Percentiles rank a stretch among this genome's conserved stretches.
These are phyloP conservation scores for Apiosordaria backusii DNA, from an alignment of 495 filamentous ascomycete genomes.

Conservation along the genomic window DNA sequence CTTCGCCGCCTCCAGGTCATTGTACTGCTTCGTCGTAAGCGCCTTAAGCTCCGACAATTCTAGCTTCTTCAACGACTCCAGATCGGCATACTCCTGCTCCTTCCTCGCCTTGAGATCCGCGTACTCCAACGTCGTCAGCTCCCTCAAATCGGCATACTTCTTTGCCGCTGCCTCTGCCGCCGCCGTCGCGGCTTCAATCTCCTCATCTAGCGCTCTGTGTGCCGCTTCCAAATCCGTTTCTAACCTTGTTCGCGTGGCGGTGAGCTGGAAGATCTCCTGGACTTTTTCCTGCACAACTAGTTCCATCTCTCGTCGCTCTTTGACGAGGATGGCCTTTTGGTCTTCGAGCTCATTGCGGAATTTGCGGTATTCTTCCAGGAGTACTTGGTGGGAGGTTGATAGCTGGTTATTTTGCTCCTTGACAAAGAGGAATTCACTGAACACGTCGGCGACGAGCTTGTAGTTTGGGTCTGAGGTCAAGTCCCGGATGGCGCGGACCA, in stretches of 20 bases:
- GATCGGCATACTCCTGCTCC: slow-evolving; percentile 18
- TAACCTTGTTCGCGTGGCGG: slow-evolving; percentile 22
- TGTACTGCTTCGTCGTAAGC: slow-evolving; percentile 13
- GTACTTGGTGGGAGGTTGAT: slow-evolving; percentile 31
- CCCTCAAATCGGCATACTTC: slow-evolving; percentile 12
- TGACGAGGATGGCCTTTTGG: slow-evolving; percentile 24
- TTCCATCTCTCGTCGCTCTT: slow-evolving; percentile 34
- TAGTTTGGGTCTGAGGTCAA: slow-evolving; percentile 37
- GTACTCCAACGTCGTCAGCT: slow-evolving; percentile 12
- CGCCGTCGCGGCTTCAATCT: slow-evolving; percentile 16
- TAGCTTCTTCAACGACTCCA: slow-evolving; percentile 4
- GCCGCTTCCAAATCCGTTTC: slow-evolving; percentile 30
- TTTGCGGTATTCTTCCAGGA: slow-evolving; percentile 36
- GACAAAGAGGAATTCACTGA: slow-evolving; percentile 37
- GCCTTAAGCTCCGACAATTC: slow-evolving; percentile 6
- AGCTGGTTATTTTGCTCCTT: slow-evolving; percentile 38
- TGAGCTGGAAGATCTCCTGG: slow-evolving; percentile 31
- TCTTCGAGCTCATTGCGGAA: slow-evolving; percentile 37
- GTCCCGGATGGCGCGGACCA: slow-evolving; percentile 38
- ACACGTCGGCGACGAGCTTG: slow-evolving; percentile 40
- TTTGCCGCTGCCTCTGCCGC: slow-evolving; percentile 22
- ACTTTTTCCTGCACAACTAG: slow-evolving; percentile 27
- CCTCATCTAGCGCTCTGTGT: slow-evolving; percentile 19
- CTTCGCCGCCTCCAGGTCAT: slow-evolving; percentile 25
- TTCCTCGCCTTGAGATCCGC: slow-evolving; percentile 6